Base-by-base conservation (phyloP, 805 yeast species). In the Wickerhamomyces sydowiorum region DNA sequence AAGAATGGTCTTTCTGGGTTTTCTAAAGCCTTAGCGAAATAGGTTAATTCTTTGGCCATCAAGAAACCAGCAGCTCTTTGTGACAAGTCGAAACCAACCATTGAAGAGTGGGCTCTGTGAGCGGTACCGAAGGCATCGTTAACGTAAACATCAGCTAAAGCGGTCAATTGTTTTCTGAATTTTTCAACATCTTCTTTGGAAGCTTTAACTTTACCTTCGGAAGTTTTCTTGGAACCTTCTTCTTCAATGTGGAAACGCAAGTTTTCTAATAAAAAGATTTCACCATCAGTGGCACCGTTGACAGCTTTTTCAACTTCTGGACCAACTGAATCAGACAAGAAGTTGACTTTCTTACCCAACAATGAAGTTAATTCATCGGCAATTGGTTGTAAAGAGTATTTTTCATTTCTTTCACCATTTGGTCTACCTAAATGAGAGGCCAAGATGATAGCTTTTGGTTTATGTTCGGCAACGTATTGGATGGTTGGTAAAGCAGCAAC, bases 341-440 rank as follows among this genome's bases (percentile, higher is more conserved):
- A 93, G 51, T 72, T 74, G 45, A 93, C 96, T 61, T 73, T 71
- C 67, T 78, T 69, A 59, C 75, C 77, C 65, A 93, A 78, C 52
- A 93, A 78, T 55, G 80, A 73, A 64, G 80, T 75, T 66, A 93
- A 81, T 75, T 93, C 99, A 46, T 74, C 78, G 50, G 96, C 90
- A 59, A 93, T 95, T 54, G 99, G 99, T 63, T 82, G 82, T 61
- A 93, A 76, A 39, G 97, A 89, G 80, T 78, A 91, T 73, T 93
- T 93, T 39, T 75, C 83, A 60, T 71, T 78, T 49, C 65, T 76
- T 72, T 87, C 89, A 66, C 99, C 99, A 67, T 93, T 93, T 70
- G 99, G 99, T 76, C 99, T 89, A 64, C 99, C 99, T 67, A 93
- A 78, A 69, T 93, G 99, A 47, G 98, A 90, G 53, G 97, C 98